Evolutionary conservation across 352 stramenopile species (phyloP).

Genomic region (Globisporangium nagaii): DNA sequence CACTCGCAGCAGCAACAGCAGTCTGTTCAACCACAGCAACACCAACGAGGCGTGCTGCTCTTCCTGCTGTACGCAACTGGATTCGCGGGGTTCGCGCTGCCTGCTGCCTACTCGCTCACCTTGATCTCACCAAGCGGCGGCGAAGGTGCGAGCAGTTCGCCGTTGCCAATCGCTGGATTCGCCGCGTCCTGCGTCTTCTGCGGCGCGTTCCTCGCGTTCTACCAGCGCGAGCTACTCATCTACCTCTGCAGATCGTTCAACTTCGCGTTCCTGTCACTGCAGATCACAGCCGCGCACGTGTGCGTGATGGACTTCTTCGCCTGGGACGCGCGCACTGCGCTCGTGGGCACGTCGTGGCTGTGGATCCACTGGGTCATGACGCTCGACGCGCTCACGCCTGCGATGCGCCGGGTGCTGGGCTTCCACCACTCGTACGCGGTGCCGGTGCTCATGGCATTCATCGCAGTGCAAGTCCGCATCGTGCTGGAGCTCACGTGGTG

Average conservation of each 20-base stretch:
- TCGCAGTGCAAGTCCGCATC: neutral
- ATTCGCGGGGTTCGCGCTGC: neutral
- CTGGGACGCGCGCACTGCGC: constrained; percentile 14
- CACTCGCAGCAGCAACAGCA: neutral
- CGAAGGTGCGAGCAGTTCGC: neutral
- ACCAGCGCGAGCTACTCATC: too few relatives aligned
- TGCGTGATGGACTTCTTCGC: too few relatives aligned
- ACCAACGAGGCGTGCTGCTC: neutral
- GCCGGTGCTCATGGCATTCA: neutral
- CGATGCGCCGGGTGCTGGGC: neutral
- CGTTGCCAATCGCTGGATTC: neutral
- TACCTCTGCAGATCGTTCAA: too few relatives aligned
- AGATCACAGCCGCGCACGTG: too few relatives aligned
- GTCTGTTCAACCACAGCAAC: neutral
- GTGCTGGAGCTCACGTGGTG: neutral
- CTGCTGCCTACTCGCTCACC: neutral
- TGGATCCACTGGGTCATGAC: constrained; percentile 19
- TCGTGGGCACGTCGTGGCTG: constrained; percentile 9
- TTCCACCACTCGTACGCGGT: neutral
- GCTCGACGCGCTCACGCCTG: constrained; percentile 14
- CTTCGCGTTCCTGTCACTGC: too few relatives aligned
- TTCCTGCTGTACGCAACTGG: neutral
- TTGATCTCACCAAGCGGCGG: too few relatives aligned
- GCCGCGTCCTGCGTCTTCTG: neutral
- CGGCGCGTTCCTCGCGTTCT: neutral